Evolutionary conservation across 176 grass and related monocot genomes (phyloP).

Genomic region (Tuctoria greenei): DNA sequence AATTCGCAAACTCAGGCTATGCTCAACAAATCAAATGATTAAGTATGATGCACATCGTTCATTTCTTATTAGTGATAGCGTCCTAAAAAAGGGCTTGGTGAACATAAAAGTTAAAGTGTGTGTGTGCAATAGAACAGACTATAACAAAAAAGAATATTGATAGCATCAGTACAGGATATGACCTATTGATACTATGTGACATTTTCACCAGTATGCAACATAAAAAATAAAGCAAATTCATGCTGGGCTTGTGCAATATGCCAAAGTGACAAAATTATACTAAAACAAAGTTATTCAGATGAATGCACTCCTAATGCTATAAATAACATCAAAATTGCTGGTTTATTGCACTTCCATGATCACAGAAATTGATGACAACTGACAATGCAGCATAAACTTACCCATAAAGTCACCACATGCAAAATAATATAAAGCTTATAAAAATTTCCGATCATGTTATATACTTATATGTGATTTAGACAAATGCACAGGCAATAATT

Average conservation of each 20-base stretch:
- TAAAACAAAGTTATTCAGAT: background rate
- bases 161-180: background rate
- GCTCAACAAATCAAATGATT: background rate
- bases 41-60: background rate
- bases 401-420: background rate
- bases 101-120: background rate
- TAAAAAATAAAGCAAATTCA: background rate
- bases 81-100: too few relatives aligned
- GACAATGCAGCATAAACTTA: background rate
- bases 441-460: background rate
- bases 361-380: background rate
- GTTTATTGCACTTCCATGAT: background rate
- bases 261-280: slow-evolving; percentile 13
- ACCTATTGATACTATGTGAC: background rate
- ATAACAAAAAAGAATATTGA: background rate
- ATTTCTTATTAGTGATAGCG: background rate
- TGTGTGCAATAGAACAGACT: background rate
- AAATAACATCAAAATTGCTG: background rate
- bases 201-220: background rate
- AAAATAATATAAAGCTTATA: background rate
- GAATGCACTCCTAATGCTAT: background rate
- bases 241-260: background rate
- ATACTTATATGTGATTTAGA: background rate
- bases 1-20: background rate
- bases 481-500: background rate